Evolutionary conservation across 768 basidiomycete species (phyloP).

Genomic region (Trametes villosa): DNA sequence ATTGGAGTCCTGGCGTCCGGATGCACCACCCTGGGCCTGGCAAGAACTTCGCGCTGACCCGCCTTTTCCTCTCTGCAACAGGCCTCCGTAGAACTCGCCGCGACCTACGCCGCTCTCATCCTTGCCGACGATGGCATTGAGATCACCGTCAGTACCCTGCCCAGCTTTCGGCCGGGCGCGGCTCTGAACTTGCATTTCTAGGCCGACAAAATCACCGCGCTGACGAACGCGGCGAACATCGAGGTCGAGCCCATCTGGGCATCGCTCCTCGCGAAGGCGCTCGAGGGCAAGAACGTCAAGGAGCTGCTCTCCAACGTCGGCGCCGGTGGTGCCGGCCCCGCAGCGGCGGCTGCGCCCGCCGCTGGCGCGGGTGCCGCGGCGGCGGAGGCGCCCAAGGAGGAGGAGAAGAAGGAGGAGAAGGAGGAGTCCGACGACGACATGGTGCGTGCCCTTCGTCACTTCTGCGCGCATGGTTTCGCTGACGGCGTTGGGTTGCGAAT

Average conservation of each 20-base stretch:
- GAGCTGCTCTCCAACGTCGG: constrained; percentile 95
- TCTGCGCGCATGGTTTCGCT: neutral
- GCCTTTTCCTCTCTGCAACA: constrained; percentile 24
- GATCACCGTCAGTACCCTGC: constrained; percentile 83
- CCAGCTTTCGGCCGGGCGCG: neutral
- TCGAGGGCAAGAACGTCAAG: constrained; percentile 98
- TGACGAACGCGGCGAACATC: constrained; percentile 81
- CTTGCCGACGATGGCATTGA: constrained; percentile 97
- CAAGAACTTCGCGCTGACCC: constrained; percentile 3
- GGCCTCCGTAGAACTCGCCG: constrained; percentile 79
- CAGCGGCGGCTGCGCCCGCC: constrained; percentile 62
- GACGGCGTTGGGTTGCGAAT: neutral
- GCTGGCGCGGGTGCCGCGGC: constrained; percentile 63
- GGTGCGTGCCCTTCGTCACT: constrained; percentile 48
- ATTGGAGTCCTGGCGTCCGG: constrained; percentile 8
- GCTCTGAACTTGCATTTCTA: constrained; percentile 37
- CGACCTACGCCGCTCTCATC: constrained; percentile 97
- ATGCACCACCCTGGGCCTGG: constrained; percentile 9
- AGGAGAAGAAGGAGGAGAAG: constrained; percentile 86
- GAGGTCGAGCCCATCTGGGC: constrained; percentile 99
- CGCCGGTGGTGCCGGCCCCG: constrained; percentile 79
- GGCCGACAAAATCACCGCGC: constrained; percentile 91
- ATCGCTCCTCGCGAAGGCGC: constrained; percentile 92
- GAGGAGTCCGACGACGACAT: constrained; percentile 91
- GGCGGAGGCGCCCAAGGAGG: constrained; percentile 74